phyloP scores from a whole-genome alignment of 768 basidiomycete species.

The Lentinula sp. region DNA sequence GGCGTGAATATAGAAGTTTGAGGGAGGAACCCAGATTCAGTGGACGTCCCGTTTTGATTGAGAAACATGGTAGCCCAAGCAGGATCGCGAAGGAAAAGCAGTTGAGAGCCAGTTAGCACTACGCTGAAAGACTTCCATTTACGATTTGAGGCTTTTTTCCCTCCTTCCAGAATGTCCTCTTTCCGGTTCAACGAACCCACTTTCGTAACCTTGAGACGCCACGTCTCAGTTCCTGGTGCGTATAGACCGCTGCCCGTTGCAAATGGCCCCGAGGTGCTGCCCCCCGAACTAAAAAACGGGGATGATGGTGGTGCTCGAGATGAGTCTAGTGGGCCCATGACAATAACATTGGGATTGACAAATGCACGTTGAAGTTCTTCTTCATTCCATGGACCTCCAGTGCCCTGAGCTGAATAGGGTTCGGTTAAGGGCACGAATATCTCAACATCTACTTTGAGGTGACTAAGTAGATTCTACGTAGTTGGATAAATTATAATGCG shows the following conservation, averaged over 20 bases:
- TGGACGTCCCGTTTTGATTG: conserved; percentile 30
- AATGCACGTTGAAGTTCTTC: conserved; percentile 61
- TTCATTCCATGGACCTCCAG: conserved; percentile 60
- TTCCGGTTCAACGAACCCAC: conserved; percentile 78
- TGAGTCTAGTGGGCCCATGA: conserved; percentile 40
- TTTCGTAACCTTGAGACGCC: conserved; percentile 68
- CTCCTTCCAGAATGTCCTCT: conserved; percentile 70
- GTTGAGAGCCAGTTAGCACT: conserved; percentile 82
- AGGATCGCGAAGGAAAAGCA: conserved; percentile 83
- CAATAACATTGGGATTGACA: conserved; percentile 49
- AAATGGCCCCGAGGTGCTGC: conserved; percentile 25
- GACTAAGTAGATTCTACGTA: conserved; percentile 55
- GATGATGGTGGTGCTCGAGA: conserved; percentile 25
- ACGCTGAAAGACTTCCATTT: conserved; percentile 91
- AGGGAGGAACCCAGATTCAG: conserved; percentile 29
- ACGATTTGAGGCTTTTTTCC: conserved; percentile 66
- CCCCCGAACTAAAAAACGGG: conserved; percentile 30
- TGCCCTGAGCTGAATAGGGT: conserved; percentile 67
- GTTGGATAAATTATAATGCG: background rate
- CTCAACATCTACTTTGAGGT: conserved; percentile 64
- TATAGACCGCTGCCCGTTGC: conserved; percentile 20
- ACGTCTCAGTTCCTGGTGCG: conserved; percentile 18
- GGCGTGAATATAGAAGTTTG: conserved; percentile 53
- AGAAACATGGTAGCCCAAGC: conserved; percentile 45
- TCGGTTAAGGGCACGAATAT: conserved; percentile 49